These are phyloP conservation scores for Xylogone sp. DNA, from an alignment of 2,329 filamentous ascomycete genomes.

Conservation along the genomic window DNA sequence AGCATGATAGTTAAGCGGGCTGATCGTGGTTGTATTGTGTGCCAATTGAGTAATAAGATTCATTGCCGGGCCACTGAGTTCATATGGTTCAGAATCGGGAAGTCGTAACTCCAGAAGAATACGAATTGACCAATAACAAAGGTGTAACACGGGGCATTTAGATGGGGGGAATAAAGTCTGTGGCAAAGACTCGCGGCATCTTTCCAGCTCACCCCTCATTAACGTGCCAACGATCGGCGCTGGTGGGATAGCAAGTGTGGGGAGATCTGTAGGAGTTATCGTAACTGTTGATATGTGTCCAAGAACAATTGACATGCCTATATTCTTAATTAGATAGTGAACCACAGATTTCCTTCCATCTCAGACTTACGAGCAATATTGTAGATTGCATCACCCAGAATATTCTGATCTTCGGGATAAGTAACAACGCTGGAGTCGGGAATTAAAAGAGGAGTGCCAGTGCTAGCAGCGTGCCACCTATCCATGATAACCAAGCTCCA, in stretches of 20 bases:
- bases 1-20: constrained; percentile 66
- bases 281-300: constrained; percentile 48
- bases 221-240: constrained; percentile 43
- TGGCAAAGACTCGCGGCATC: constrained; percentile 63
- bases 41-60: constrained; percentile 57
- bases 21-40: constrained; percentile 49
- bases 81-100: constrained; percentile 48
- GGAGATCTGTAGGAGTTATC: constrained; percentile 38
- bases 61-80: constrained; percentile 57
- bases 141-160: constrained; percentile 53
- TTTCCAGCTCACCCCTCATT: constrained; percentile 56
- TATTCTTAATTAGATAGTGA: neutral
- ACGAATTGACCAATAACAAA: constrained; percentile 66
- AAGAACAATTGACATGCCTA: constrained; percentile 56
- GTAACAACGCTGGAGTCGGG: constrained; percentile 59
- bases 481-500: constrained; percentile 70
- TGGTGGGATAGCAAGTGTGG: constrained; percentile 36
- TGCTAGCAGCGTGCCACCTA: constrained; percentile 69
- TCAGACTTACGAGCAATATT: constrained; percentile 58
- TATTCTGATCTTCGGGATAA: constrained; percentile 51
- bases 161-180: constrained; percentile 47
- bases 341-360: neutral
- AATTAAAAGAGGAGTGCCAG: constrained; percentile 58
- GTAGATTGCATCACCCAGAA: constrained; percentile 62
- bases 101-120: constrained; percentile 60